Conservation (phyloP, 257 asterid genomes). For the Oldenlandia corymbosa region DNA sequence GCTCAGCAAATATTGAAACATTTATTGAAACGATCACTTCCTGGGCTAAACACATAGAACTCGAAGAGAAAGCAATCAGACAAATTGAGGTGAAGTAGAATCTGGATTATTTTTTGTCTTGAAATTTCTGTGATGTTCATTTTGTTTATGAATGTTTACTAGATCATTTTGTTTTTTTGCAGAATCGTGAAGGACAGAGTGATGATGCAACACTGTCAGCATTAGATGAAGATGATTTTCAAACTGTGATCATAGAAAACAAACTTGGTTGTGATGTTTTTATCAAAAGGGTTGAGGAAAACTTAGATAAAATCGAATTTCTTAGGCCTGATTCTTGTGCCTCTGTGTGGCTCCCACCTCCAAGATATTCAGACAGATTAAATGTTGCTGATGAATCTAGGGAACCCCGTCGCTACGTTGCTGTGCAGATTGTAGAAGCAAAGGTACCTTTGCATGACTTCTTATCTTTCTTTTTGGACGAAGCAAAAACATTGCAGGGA, state of each 20-base stretch:
- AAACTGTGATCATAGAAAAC: conserved; percentile 74
- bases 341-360: conserved; percentile 78
- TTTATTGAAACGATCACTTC: conserved; percentile 71
- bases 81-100: conserved; percentile 47
- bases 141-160: conserved; percentile 15
- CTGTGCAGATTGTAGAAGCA: conserved; percentile 80
- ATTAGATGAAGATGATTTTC: conserved; percentile 85
- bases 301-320: conserved; percentile 42
- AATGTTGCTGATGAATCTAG: conserved; percentile 79
- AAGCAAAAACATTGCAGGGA: too few relatives aligned
- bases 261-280: conserved; percentile 90
- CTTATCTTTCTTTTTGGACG: background rate
- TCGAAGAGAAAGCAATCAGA: conserved; percentile 81
- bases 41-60: conserved; percentile 88
- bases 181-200: conserved; percentile 59
- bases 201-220: conserved; percentile 55
- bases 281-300: conserved; percentile 54
- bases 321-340: conserved; percentile 49
- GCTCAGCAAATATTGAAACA: conserved; percentile 80
- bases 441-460: conserved; percentile 41
- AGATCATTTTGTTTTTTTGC: conserved; percentile 24
- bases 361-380: conserved; percentile 89
- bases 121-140: background rate
- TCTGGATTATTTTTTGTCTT: background rate
- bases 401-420: conserved; percentile 81